phyloP scores from a whole-genome alignment of 805 yeast genomes.

The Kluyveromyces aestuarii region DNA sequence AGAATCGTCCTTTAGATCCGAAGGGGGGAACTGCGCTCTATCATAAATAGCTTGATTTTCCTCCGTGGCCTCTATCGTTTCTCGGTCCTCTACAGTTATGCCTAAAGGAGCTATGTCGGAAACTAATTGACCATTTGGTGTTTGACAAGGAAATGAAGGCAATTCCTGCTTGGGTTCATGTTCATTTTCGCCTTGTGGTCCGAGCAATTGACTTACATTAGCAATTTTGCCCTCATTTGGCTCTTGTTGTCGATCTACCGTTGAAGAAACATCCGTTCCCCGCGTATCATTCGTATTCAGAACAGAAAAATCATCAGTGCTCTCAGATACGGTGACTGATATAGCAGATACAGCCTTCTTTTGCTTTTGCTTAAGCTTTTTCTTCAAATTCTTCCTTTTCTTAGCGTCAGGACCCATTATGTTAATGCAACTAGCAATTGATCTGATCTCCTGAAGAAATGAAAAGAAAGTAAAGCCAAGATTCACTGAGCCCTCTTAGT shows the following conservation, averaged over 20 bases:
- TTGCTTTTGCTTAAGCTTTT: conserved; percentile 26
- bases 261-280: neutral
- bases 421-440: neutral
- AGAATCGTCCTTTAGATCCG: neutral
- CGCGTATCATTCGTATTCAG: neutral
- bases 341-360: conserved; percentile 18
- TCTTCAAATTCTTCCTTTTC: conserved; percentile 28
- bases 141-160: neutral
- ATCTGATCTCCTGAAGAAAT: neutral
- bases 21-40: neutral
- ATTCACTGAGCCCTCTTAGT: neutral
- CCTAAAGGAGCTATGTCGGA: neutral
- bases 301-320: neutral
- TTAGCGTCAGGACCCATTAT: conserved; percentile 27
- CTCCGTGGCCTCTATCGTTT: neutral
- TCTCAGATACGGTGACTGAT: neutral
- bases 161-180: neutral
- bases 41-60: neutral
- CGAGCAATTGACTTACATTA: neutral
- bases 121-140: neutral
- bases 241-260: neutral
- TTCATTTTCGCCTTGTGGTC: neutral
- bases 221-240: neutral
- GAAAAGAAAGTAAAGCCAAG: neutral
- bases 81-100: neutral